Evolutionary conservation across 768 basidiomycete genomes (phyloP).

Genomic region (Mycena leptocephala): DNA sequence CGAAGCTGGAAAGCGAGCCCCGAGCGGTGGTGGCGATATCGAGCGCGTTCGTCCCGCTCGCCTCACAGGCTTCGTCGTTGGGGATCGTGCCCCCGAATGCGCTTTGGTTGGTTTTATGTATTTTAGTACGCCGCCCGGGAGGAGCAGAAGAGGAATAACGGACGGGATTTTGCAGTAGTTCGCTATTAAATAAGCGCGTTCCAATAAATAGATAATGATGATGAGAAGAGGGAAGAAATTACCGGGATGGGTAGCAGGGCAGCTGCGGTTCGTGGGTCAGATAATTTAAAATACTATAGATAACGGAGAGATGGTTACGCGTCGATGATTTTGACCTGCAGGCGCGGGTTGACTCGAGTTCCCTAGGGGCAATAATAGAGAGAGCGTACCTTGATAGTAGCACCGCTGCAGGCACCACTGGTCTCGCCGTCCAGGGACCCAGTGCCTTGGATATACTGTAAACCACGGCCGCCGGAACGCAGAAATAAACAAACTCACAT

Average conservation of each 20-base stretch:
- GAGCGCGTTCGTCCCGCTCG: slow-evolving; percentile 48
- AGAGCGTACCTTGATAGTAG: slow-evolving; percentile 42
- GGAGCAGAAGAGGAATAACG: slow-evolving; percentile 9
- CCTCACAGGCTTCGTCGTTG: slow-evolving; percentile 49
- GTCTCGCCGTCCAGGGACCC: slow-evolving; percentile 48
- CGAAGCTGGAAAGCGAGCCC: slow-evolving; percentile 49
- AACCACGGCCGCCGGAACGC: too few species aligned
- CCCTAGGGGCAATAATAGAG: too few species aligned
- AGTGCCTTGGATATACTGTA: slow-evolving; percentile 28
- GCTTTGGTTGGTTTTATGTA: slow-evolving; percentile 29
- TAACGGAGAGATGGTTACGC: slow-evolving; percentile 35
- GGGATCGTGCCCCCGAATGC: slow-evolving; percentile 35
- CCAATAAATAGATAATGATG: background rate
- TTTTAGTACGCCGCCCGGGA: too few species aligned
- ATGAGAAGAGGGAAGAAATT: background rate
- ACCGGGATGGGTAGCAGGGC: slow-evolving; percentile 49
- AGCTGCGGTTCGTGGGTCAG: slow-evolving; percentile 35
- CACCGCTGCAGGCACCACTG: slow-evolving; percentile 44
- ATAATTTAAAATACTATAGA: too few species aligned
- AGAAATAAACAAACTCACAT: slow-evolving; percentile 32
- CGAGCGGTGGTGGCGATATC: slow-evolving; percentile 53
- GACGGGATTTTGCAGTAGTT: slow-evolving; percentile 53
- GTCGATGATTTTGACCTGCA: slow-evolving; percentile 50
- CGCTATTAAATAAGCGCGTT: slow-evolving; percentile 25
- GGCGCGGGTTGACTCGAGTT: background rate